Conservation (phyloP, 1,139 yeast genomes). For the Yamadazyma mexicana region DNA sequence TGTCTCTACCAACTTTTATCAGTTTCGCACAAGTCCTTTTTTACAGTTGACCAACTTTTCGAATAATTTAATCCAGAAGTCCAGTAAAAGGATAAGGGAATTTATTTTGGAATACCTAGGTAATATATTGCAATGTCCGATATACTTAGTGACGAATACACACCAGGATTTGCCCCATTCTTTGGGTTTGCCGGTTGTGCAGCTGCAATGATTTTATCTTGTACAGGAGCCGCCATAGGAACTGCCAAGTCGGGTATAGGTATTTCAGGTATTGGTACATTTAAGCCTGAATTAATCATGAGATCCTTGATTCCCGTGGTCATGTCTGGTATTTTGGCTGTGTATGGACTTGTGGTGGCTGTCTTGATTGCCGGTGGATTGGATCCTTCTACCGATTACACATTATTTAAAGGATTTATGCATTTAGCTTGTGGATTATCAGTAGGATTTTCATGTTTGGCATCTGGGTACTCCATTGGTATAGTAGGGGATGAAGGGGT, state of each 20-base stretch:
- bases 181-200: slow-evolving; percentile 96
- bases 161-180: slow-evolving; percentile 91
- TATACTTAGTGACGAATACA: slow-evolving; percentile 51
- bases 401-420: slow-evolving; percentile 93
- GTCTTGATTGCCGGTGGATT: slow-evolving; percentile 94
- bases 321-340: slow-evolving; percentile 97
- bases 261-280: slow-evolving; percentile 86
- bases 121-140: slow-evolving; percentile 26
- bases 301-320: slow-evolving; percentile 89
- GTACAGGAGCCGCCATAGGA: slow-evolving; percentile 97
- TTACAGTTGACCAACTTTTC: background rate
- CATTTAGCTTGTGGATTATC: slow-evolving; percentile 94
- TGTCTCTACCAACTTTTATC: background rate
- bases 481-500: slow-evolving; percentile 99
- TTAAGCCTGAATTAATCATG: slow-evolving; percentile 81
- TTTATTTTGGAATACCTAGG: too few species aligned
- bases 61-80: background rate
- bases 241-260: slow-evolving; percentile 99
- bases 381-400: slow-evolving; percentile 71
- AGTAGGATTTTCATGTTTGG: slow-evolving; percentile 94
- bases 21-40: slow-evolving; percentile 3
- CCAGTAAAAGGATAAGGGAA: background rate
- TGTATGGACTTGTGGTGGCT: slow-evolving; percentile 93
- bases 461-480: slow-evolving; percentile 98
- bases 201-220: slow-evolving; percentile 83